Percentiles rank a stretch among this genome's conserved stretches.
These are phyloP conservation scores for Oidium heveae DNA, from an alignment of 2,329 filamentous ascomycete genomes.

Conservation along the genomic window DNA sequence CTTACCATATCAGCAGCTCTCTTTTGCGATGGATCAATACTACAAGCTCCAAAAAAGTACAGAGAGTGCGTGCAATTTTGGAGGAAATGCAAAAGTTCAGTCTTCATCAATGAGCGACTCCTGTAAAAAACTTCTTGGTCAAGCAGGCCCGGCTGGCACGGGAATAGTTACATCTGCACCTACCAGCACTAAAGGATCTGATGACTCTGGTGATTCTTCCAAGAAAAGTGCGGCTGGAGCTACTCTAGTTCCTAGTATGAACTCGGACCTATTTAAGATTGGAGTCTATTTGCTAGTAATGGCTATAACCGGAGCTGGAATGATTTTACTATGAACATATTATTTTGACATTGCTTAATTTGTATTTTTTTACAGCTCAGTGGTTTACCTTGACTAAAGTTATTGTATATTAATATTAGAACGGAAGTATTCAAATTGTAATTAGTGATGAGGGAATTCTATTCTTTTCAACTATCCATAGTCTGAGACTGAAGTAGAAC, in stretches of 20 bases:
- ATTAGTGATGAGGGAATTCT: too few relatives aligned
- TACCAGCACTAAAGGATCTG: conserved; percentile 15
- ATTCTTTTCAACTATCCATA: too few relatives aligned
- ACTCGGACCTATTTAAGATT: conserved; percentile 21
- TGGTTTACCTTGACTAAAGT: too few relatives aligned
- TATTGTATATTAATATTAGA: too few relatives aligned
- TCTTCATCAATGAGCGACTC: conserved; percentile 20
- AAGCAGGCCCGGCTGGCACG: conserved; percentile 35
- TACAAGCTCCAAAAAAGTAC: conserved; percentile 30
- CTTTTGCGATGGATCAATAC: conserved; percentile 50
- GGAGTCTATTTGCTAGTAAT: conserved; percentile 24
- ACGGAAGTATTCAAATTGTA: too few relatives aligned
- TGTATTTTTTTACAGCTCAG: too few relatives aligned
- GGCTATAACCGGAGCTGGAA: conserved; percentile 24
- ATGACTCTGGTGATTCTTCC: conserved; percentile 9
- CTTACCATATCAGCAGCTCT: conserved; percentile 41
- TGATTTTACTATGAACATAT: conserved; percentile 24
- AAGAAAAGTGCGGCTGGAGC: conserved; percentile 16
- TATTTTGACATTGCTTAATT: neutral
- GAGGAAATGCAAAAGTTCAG: conserved; percentile 34
- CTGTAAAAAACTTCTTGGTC: conserved; percentile 33
- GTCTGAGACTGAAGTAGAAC: too few relatives aligned
- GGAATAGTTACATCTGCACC: conserved; percentile 26
- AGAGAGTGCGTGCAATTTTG: conserved; percentile 42
- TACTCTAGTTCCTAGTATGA: conserved; percentile 20